These are phyloP conservation scores for Glycine tomentella DNA, from an alignment of 306 rosid species.

Conservation along the genomic window DNA sequence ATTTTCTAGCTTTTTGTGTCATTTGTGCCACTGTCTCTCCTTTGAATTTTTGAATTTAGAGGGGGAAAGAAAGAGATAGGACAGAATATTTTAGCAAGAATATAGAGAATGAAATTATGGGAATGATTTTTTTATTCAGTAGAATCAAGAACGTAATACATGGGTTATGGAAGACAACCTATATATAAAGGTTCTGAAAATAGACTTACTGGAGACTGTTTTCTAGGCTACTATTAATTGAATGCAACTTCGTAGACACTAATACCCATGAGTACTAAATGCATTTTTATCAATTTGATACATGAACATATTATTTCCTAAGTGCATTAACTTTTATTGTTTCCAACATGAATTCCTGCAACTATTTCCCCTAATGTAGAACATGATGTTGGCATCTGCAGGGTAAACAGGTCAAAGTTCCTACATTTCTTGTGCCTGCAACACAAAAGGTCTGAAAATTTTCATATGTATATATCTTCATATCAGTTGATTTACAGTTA, in stretches of 20 bases:
- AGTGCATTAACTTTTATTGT: neutral
- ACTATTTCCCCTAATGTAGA: constrained; percentile 33
- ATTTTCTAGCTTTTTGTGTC: neutral
- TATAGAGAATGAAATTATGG: neutral
- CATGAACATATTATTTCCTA: neutral
- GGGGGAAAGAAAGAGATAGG: neutral
- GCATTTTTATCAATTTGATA: neutral
- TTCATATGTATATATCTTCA: constrained; percentile 24
- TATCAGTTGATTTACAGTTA: neutral
- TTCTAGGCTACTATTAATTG: neutral
- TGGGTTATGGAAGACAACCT: neutral
- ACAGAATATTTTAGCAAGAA: neutral
- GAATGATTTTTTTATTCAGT: neutral
- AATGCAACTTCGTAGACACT: neutral
- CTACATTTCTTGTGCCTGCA: constrained; percentile 99
- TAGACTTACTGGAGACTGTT: constrained; percentile 1
- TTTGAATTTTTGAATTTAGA: neutral
- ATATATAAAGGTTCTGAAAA: neutral
- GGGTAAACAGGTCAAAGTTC: constrained; percentile 94
- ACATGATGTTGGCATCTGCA: constrained; percentile 50
- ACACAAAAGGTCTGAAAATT: constrained; percentile 79
- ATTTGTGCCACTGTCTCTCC: constrained; percentile 21
- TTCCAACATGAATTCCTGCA: constrained; percentile 20
- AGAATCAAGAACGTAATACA: neutral
- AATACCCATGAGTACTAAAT: neutral